Base-by-base conservation (phyloP, 129 eudicot genomes). In the Artemisia argyi region DNA sequence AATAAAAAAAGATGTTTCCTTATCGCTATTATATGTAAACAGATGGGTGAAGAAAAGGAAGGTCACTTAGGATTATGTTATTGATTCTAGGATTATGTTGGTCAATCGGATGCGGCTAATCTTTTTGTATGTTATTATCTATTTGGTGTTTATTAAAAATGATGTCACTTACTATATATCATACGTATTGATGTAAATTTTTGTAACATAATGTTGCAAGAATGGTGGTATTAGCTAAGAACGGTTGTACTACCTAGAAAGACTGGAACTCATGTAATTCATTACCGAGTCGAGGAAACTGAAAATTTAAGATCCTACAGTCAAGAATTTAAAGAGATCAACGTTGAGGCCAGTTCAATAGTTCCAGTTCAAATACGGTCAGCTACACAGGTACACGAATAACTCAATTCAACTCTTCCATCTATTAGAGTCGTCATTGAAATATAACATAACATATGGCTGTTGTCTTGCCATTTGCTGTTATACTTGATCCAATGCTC, bases 281-380 rank as follows among this genome's bases (percentile, higher is more conserved):
- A 89, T 44, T 93, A 97, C 97, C 98, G 97, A 55, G 87, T 93
- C 9, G 87, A 87, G 75, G 98, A 93, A 57, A 68, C 87, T 24
- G 96, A 93, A 54, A 79, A 65, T 18, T 78, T 93, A 80, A 81
- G 98, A 73, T 68, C 53, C 67, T 30, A 71, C 13, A 65, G 71
- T 60, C 71, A 22, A 20, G 87, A 82, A 54, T 75, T 85, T 14
- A 53, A 90, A 4, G 56, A 76, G 32, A 76, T 90, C 12, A 52
- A 65, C 28, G 85, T 93, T 14, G 74, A 70, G 65, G 91, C 97
- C 0, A 97, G 97, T 47, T 85, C 97, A n/a, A 56, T 85, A 18
- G 68, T 79, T 30, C 91, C 89, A 39, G 82, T 90, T 14, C 71
- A 83, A 35, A 56, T 87, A 26, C 78, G 81, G 76, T 72, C 80